Conservation (phyloP, 1,139 yeast species). For the Candida gigantensis region DNA sequence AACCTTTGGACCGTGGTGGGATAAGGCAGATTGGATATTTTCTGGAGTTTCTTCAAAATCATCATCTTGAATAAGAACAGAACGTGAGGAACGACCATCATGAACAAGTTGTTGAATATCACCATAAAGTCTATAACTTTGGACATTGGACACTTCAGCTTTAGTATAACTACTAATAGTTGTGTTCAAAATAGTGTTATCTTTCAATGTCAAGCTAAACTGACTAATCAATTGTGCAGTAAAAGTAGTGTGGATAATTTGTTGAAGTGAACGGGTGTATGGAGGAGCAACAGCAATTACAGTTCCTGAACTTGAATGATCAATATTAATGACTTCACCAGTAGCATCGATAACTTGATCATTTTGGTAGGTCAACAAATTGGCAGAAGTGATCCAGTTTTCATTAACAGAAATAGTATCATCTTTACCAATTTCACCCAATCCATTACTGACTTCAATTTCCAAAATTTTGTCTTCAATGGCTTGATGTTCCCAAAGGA, state of each 20-base stretch:
- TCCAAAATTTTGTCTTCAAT: constrained; percentile 30
- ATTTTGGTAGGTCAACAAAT: constrained; percentile 62
- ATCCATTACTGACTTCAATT: constrained; percentile 60
- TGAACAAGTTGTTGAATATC: constrained; percentile 33
- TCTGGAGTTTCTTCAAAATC: constrained; percentile 13
- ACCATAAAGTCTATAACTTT: constrained; percentile 30
- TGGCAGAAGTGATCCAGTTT: constrained; percentile 75
- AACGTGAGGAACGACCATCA: constrained; percentile 22
- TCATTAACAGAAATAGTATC: constrained; percentile 43
- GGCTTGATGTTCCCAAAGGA: constrained; percentile 48
- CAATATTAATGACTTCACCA: constrained; percentile 40
- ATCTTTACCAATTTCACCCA: constrained; percentile 34
- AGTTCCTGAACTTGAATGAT: constrained; percentile 19
- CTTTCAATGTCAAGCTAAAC: constrained; percentile 33
- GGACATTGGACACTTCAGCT: constrained; percentile 36
- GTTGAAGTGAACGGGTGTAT: constrained; percentile 32
- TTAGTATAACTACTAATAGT: constrained; percentile 27
- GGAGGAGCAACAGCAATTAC: constrained; percentile 30
- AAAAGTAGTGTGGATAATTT: constrained; percentile 36
- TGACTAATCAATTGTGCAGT: constrained; percentile 29
- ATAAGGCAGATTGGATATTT: neutral
- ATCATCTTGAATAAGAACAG: constrained; percentile 20
- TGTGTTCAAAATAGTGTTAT: constrained; percentile 34
- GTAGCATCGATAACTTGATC: constrained; percentile 32
- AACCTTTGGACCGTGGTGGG: neutral